Conservation (phyloP, 768 basidiomycete species). For the Gymnopilus junonius region DNA sequence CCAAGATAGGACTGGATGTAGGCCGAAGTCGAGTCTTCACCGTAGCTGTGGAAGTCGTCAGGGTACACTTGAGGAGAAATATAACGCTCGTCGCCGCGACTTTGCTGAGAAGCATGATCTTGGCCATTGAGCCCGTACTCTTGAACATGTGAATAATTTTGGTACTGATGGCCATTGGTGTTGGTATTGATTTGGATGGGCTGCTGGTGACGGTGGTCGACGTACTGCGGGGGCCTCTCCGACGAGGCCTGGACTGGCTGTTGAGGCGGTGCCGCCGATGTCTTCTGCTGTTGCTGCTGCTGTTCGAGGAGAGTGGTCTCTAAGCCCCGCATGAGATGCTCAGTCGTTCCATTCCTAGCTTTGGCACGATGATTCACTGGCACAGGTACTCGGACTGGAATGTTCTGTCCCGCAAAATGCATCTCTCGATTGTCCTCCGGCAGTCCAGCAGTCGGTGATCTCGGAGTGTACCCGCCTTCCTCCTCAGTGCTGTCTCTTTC, state of each 20-base stretch:
- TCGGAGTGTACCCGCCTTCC: conserved; percentile 65
- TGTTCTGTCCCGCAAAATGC: conserved; percentile 30
- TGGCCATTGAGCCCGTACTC: conserved; percentile 19
- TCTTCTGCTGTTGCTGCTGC: conserved; percentile 26
- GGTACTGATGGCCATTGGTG: conserved; percentile 23
- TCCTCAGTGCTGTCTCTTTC: conserved; percentile 50
- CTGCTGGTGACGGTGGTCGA: conserved; percentile 20
- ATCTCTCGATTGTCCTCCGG: conserved; percentile 44
- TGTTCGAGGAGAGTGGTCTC: conserved; percentile 59
- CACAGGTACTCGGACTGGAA: conserved; percentile 24
- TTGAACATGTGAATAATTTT: conserved; percentile 23
- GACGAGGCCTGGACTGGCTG: conserved; percentile 14
- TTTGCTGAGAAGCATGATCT: conserved; percentile 22
- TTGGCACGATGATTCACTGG: conserved; percentile 46
- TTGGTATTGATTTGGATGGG: conserved; percentile 1
- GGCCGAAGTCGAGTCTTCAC: conserved; percentile 60
- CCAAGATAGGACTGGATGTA: conserved; percentile 65
- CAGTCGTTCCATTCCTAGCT: conserved; percentile 60
- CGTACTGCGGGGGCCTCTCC: conserved; percentile 25
- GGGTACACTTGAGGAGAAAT: conserved; percentile 46
- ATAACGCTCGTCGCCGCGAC: conserved; percentile 32
- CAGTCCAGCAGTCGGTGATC: conserved; percentile 65
- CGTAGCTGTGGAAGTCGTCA: conserved; percentile 63
- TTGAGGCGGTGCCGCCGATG: conserved; percentile 21
- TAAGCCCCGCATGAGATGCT: conserved; percentile 63